A percentile compares a stretch with the other conserved stretches of the same genome.
Conservation (phyloP, 1,284 basidiomycete genomes). For the Ganoderma boninense region DNA sequence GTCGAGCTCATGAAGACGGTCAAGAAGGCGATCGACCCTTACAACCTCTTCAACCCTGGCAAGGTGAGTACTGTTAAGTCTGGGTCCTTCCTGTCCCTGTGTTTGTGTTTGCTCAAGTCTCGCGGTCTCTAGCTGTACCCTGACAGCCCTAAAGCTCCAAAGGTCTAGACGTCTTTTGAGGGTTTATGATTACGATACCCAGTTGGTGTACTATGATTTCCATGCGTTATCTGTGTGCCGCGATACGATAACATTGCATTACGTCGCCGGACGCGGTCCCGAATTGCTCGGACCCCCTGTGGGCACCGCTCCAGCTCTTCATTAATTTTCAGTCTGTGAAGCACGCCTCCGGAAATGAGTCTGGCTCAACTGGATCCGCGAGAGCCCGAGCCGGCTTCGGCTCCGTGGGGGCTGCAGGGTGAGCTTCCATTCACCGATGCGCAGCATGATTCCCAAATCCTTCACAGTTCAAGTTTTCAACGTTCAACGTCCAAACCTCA, state of each 20-base stretch:
- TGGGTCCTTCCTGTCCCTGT: too few relatives aligned
- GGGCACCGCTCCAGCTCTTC: not conserved
- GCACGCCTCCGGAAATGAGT: not conserved
- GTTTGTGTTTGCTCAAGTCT: not conserved
- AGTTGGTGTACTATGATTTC: not conserved
- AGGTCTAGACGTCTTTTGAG: not conserved
- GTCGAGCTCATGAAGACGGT: constrained; percentile 87
- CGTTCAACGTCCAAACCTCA: not conserved
- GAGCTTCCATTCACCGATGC: not conserved
- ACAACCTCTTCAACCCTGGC: constrained; percentile 85
- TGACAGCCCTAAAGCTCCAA: constrained; percentile 15
- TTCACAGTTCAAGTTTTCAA: not conserved
- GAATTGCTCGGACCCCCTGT: not conserved
- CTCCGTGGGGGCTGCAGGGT: not conserved
- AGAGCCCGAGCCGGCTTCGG: not conserved
- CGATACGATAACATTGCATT: not conserved
- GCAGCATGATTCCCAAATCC: not conserved
- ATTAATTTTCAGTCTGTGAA: not conserved
- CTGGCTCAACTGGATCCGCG: not conserved
- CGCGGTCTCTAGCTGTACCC: constrained; percentile 19
- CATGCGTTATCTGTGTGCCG: not conserved
- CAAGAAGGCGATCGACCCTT: constrained; percentile 81
- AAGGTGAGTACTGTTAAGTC: constrained; percentile 61
- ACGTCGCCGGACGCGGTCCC: not conserved
- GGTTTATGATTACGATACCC: not conserved